Base-by-base conservation (phyloP, 768 basidiomycete species). In the Collybiopsis luxurians region DNA sequence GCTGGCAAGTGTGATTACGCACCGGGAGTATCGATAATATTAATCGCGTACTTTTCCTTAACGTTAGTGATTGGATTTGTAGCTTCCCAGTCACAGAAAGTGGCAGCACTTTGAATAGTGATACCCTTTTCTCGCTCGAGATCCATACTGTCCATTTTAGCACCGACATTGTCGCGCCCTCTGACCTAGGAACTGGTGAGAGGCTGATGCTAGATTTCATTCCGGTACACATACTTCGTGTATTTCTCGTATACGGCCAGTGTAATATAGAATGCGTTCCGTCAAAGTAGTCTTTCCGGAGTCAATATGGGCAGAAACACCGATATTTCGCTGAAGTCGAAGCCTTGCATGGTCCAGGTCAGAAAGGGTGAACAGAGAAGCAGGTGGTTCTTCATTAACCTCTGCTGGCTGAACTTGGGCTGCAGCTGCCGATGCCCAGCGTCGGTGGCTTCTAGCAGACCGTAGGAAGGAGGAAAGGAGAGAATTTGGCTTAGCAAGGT, bases 61-160 rank as follows among this genome's bases (percentile, higher is more conserved):
- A 80, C 81, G 47, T 79, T 79, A 24, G 82, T 82, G 2, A 74
- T 71, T 2, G 86, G 83, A 50, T 86, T 76, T 2, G 75, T 80
- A 0, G 90, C 82, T 55, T 89, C 81, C 97, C 97, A 99, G 68
- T 98, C 96, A 63, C 94, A 96, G 73, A 95, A 99, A 0, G 97
- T 98, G 1, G 97, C 97, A 3, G 97, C 97, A 65, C 92, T 95
- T 73, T 99, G 97, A 60, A 99, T 99, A 31, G 97, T 99, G 65
- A 99, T 99, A 38, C 97, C 97, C 75, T 99, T 98, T 73, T 98
- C 97, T 46, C 96, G 81, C 71, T 99, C 97, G 3, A 99, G 78
- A 60, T 99, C 97, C 97, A 99, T 99, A 63, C 89, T 92, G 72
- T 99, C 97, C 97, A 99, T 99, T 78, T 99, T 99, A 7, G 97